Base-by-base conservation (phyloP, 345 rosid species). In the Euphorbia tirucalli region DNA sequence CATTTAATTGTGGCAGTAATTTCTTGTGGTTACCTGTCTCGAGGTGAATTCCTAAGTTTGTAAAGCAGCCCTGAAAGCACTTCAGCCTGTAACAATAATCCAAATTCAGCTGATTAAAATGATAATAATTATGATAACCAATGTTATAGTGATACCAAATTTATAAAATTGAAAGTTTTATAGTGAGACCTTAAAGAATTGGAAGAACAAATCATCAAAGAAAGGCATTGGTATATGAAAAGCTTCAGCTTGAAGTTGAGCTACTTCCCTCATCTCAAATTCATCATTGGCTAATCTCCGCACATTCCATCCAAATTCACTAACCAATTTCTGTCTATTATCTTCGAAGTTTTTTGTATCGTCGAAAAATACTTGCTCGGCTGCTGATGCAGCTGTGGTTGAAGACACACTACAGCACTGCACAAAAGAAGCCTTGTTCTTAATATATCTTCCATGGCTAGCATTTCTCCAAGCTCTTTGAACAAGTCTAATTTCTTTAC, bases 231-330 rank as follows among this genome's bases (percentile, higher is more conserved):
- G 96, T 21, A 74, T 74, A 54, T 91, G 95, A 70, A 94, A 94
- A 48, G 98, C 97, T 64, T 92, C 89, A 4, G 93, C 95, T 65
- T 92, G 98, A 72, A 90, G 79, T 0, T 65, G 77, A 78, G 90
- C 86, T 49, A 85, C 97, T 71, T 82, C 81, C 79, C 80, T 85
- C 54, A 87, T 85, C 78, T 90, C 95, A 15, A 44, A 82, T 63
- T 79, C 83, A 67, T 84, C 83, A 16, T 24, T 76, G 24, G 58
- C 81, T 84, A 94, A 50, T 49, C 88, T 83, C 80, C 96, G 79
- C 22, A 87, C 96, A 7, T 72, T 78, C 97, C 98, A 94, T 7
- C 93, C 97, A 58, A 80, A 72, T 19, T 86, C 87, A 70, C 75
- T 80, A 48, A 74, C 87, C 85, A 91, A 43, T 57, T 79, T 75